These are phyloP conservation scores for Clathrospora elynae DNA, from an alignment of 2,329 filamentous ascomycete genomes.

Conservation along the genomic window DNA sequence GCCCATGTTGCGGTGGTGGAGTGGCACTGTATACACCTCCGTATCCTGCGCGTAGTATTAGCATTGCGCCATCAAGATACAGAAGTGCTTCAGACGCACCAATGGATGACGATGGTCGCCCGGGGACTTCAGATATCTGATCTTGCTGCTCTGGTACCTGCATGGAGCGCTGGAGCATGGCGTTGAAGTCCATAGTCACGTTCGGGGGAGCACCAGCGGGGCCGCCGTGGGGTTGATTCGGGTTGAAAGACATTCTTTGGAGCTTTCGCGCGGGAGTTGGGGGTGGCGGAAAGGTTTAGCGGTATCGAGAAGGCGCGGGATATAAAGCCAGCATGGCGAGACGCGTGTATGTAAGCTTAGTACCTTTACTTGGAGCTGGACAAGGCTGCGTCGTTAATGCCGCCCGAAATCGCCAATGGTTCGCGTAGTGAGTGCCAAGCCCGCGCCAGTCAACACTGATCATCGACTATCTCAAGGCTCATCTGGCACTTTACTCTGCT, in stretches of 20 bases:
- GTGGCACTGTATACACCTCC: constrained; percentile 47
- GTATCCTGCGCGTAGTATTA: constrained; percentile 37
- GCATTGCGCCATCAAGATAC: constrained; percentile 10
- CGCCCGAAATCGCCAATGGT: constrained; percentile 22
- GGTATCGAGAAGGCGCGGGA: constrained; percentile 22
- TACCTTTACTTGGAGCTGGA: constrained; percentile 24
- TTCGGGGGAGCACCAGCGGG: constrained; percentile 39
- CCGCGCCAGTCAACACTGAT: constrained; percentile 12
- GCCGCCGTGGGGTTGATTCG: constrained; percentile 39
- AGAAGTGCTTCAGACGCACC: constrained; percentile 24
- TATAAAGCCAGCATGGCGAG: constrained; percentile 41
- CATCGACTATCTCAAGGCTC: too few species aligned
- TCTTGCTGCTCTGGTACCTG: constrained; percentile 37
- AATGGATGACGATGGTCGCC: constrained; percentile 32
- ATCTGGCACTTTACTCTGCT: background rate
- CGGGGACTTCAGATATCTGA: constrained; percentile 28
- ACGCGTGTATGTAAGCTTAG: constrained; percentile 17
- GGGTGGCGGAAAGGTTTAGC: constrained; percentile 23
- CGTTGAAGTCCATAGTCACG: constrained; percentile 42
- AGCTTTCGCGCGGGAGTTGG: constrained; percentile 7
- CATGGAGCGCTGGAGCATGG: constrained; percentile 46
- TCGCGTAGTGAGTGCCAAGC: constrained; percentile 22
- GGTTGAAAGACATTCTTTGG: constrained; percentile 35
- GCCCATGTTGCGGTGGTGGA: constrained; percentile 58
- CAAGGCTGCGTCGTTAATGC: constrained; percentile 18